These are phyloP conservation scores for Pichia gijzeniarum DNA, from an alignment of 805 yeast species.

Conservation along the genomic window DNA sequence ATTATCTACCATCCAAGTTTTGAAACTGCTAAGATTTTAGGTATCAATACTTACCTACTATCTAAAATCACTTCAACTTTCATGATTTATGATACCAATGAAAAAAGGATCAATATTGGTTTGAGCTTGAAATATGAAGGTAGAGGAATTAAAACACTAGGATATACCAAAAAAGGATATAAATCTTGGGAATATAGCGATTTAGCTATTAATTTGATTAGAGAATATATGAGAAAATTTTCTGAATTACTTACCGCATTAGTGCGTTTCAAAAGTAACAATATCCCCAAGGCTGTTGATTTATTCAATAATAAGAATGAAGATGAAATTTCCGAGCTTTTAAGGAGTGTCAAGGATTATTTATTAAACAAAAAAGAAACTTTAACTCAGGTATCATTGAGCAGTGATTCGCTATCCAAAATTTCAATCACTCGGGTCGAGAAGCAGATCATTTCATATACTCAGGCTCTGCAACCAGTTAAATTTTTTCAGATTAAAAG, in stretches of 20 bases:
- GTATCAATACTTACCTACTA: slow-evolving; percentile 56
- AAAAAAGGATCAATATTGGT: slow-evolving; percentile 63
- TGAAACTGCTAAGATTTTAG: slow-evolving; percentile 53
- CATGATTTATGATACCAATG: slow-evolving; percentile 48
- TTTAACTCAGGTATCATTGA: slow-evolving; percentile 62
- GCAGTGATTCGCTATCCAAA: slow-evolving; percentile 70
- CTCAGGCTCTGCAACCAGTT: slow-evolving; percentile 38
- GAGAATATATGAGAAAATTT: slow-evolving; percentile 55
- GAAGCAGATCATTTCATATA: slow-evolving; percentile 41
- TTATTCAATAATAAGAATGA: slow-evolving; percentile 34
- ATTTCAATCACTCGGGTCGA: slow-evolving; percentile 66
- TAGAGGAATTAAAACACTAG: slow-evolving; percentile 75
- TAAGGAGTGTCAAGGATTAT: slow-evolving; percentile 33
- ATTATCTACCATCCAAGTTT: slow-evolving; percentile 59
- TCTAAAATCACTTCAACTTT: slow-evolving; percentile 73
- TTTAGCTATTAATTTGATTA: slow-evolving; percentile 60
- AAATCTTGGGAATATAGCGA: slow-evolving; percentile 81
- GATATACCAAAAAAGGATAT: slow-evolving; percentile 64
- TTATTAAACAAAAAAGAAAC: slow-evolving; percentile 41
- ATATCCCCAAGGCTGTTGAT: slow-evolving; percentile 34
- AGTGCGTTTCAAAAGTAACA: slow-evolving; percentile 19
- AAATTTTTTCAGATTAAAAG: slow-evolving; percentile 59
- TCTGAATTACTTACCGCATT: slow-evolving; percentile 47
- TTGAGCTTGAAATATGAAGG: slow-evolving; percentile 78
- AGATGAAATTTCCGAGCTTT: slow-evolving; percentile 37